phyloP scores from a whole-genome alignment of 768 basidiomycete species.

The Boletus patriciae region DNA sequence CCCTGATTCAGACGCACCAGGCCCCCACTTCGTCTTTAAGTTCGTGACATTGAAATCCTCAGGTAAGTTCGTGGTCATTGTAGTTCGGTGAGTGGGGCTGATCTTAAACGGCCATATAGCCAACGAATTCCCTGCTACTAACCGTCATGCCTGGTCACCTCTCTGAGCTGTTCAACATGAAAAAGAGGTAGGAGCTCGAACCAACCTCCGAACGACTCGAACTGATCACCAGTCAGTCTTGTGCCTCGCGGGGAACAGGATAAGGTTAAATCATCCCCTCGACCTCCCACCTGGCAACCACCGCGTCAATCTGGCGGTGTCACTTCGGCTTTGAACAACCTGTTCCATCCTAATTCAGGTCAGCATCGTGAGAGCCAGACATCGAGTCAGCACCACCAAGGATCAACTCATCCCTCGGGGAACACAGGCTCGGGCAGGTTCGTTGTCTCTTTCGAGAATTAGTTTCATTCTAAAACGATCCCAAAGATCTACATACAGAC shows the following conservation, averaged over 20 bases:
- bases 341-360: not conserved
- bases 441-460: not conserved
- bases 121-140: not conserved
- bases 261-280: fast-evolving
- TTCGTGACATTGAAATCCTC: not conserved
- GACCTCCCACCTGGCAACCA: not conserved
- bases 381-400: not conserved
- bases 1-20: not conserved
- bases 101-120: not conserved
- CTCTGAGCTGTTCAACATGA: not conserved
- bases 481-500: not conserved
- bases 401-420: not conserved
- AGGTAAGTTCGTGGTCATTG: not conserved
- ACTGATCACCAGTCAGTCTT: not conserved
- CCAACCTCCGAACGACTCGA: not conserved
- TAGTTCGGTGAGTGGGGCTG: not conserved
- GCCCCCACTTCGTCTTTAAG: not conserved
- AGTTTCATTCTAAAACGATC: not conserved
- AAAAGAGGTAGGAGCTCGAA: not conserved
- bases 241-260: not conserved
- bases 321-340: not conserved
- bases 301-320: not conserved
- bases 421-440: not conserved
- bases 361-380: not conserved
- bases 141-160: not conserved